Conservation (phyloP, 2,329 filamentous ascomycete species). For the Biscogniauxia marginata region DNA sequence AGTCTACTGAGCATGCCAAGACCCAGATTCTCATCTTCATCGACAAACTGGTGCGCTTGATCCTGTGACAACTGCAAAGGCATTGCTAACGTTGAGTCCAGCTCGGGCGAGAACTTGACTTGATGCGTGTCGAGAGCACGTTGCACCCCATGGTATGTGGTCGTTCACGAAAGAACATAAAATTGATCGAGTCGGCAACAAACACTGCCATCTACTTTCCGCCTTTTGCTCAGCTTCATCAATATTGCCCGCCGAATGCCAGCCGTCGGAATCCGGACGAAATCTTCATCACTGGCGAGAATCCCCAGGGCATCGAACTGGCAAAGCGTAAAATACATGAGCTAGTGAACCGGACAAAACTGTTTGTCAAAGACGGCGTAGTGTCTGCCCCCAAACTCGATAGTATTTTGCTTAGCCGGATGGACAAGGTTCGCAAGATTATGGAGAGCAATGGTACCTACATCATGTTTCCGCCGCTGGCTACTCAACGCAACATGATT, state of each 20-base stretch:
- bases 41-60: slow-evolving; percentile 73
- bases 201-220: slow-evolving; percentile 98
- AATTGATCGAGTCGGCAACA: slow-evolving; percentile 91
- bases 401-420: slow-evolving; percentile 82
- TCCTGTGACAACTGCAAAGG: background rate
- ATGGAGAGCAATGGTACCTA: slow-evolving; percentile 96
- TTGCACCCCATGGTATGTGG: slow-evolving; percentile 92
- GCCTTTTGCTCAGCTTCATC: slow-evolving; percentile 87
- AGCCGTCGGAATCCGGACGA: slow-evolving; percentile 80
- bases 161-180: slow-evolving; percentile 94
- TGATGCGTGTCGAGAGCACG: slow-evolving; percentile 40
- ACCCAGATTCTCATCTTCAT: slow-evolving; percentile 95
- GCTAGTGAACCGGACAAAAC: slow-evolving; percentile 74
- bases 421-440: slow-evolving; percentile 97
- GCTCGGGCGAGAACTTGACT: slow-evolving; percentile 32
- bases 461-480: slow-evolving; percentile 86
- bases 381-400: slow-evolving; percentile 92
- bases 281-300: slow-evolving; percentile 93
- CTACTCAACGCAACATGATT: slow-evolving; percentile 79
- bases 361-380: slow-evolving; percentile 88
- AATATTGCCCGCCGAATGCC: slow-evolving; percentile 82
- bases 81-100: slow-evolving; percentile 22
- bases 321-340: slow-evolving; percentile 93
- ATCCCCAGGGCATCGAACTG: slow-evolving; percentile 75
- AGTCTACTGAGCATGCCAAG: slow-evolving; percentile 96